Evolutionary conservation across 1,139 yeast genomes (phyloP), one percentile per base, ranked within the genome.

Genomic region (Lodderomyces theae): DNA sequence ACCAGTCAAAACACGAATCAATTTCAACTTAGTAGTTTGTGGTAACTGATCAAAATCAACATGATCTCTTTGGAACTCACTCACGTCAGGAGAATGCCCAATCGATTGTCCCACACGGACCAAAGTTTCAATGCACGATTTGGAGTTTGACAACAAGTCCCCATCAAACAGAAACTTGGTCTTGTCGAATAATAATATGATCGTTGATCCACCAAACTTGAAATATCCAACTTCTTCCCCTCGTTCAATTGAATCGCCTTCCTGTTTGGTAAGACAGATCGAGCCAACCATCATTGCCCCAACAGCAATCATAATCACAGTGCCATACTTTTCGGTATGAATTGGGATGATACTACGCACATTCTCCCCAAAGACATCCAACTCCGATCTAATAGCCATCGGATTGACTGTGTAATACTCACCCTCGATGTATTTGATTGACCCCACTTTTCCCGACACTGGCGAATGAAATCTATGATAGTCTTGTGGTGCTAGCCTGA

Each of bases 261-360:
- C 77, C 39, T 73, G 56, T n/a, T 80, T 82, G 0, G 92, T 82
- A 28, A 90, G 62, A 0, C 88, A 76, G 3, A 83, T 89, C 2
- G 96, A 85, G 0, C 97, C 97, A 3, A 92, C 98, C 97, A 92
- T 89, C 97, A 92, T 92, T 1, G 98, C 98, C 19, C 98, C 98
- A 7, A 92, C 88, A 6, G 95, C 81, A 19, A 88, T 78, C 64
- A 87, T 74, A 50, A 86, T 69, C 13, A 92, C 86, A 0, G 77
- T 72, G 0, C 97, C 97, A 61, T 86, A 89, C 19, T 74, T 67
- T 34, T 74, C 71, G 1, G 95, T 79, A 28, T 85, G 79, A 21
- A 92, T 80, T 0, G 96, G 89, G 1, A 90, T 71, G 2, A 89
- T 64, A 3, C 82, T 82, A 26, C 97, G 69, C 1, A 87, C 82